phyloP scores from a whole-genome alignment of 345 rosid genomes.

The Linum lewisii region DNA sequence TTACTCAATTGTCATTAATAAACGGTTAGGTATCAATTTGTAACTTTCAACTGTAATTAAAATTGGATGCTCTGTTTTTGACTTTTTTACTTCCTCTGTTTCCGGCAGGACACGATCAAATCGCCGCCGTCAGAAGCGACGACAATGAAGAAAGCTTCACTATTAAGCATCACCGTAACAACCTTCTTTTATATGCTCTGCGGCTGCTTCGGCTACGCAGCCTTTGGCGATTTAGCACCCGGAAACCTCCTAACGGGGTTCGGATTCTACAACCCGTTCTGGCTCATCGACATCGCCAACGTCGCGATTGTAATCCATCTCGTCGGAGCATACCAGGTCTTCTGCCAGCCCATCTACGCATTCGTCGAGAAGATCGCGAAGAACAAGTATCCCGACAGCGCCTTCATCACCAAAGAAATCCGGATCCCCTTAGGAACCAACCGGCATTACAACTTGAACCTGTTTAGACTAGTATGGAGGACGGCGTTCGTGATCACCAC shows the following conservation, averaged over 20 bases:
- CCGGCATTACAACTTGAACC: neutral
- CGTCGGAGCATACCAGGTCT: conserved; percentile 88
- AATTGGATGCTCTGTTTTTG: neutral
- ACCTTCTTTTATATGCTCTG: conserved; percentile 88
- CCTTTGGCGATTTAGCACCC: conserved; percentile 74
- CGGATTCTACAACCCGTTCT: conserved; percentile 70
- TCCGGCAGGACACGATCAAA: conserved; percentile 41
- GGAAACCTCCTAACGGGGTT: conserved; percentile 77
- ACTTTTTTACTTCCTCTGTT: neutral
- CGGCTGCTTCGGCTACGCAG: conserved; percentile 82
- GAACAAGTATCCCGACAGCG: neutral
- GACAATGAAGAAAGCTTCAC: conserved; percentile 80
- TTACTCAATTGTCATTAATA: too few species aligned
- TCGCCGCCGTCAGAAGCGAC: conserved; percentile 64
- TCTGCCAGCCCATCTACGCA: conserved; percentile 74
- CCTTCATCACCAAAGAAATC: neutral
- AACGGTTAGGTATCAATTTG: too few species aligned
- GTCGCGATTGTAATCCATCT: conserved; percentile 73
- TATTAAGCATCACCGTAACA: conserved; percentile 56
- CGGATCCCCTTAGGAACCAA: neutral
- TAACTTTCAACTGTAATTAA: too few species aligned
- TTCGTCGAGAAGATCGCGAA: conserved; percentile 46
- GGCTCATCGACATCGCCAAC: conserved; percentile 89
- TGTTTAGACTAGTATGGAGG: neutral
- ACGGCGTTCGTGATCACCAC: neutral